Evolutionary conservation across 2,329 filamentous ascomycete species (phyloP), one percentile per base, ranked within the genome.

Genomic region (Phoma sp.): DNA sequence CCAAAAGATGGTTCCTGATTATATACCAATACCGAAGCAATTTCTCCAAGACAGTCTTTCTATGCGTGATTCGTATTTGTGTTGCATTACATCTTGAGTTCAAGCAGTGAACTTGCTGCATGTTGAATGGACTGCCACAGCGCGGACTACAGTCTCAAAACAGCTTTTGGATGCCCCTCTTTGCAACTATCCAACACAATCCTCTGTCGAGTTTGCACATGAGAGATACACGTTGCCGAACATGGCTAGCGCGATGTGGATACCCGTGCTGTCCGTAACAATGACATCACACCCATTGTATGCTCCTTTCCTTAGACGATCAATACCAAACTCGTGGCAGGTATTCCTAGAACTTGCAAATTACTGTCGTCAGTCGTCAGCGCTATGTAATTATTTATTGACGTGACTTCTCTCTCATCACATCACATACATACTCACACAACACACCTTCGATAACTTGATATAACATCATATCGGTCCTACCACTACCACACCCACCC

Each of bases 1-100:
- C 47, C 17, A 42, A 50, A 47, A 50, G 26, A 43, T 34, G 53
- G 47, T 29, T 51, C 26, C 42, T 33, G 34, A 43, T 36, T 56
- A 51, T 50, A 50, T 54, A 54, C 51, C 51, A 54, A 54, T 49
- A 54, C 25, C 51, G 34, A 52, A 54, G 23, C 45, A 54, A 45
- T 46, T 54, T 34, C 39, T 54, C 45, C 45, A 40, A 18, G 7
- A 11, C 11, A 5, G n/a, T 12, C 15, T 28, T 15, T 23, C 7
- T 21, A 6, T 2, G 5, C 23, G n/a, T 5, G 2, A 26, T 12
- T n/a, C 34, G 9, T 10, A 2, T 2, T 32, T 14, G 9, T 25
- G 23, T 25, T 9, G 23, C 23, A 25, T 9, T 5, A 25, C 23
- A 25, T 25, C 23, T 25, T 25, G 23, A 25, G 23, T 5, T 25